Conservation (phyloP, 306 rosid genomes). For the Castanea mollissima region DNA sequence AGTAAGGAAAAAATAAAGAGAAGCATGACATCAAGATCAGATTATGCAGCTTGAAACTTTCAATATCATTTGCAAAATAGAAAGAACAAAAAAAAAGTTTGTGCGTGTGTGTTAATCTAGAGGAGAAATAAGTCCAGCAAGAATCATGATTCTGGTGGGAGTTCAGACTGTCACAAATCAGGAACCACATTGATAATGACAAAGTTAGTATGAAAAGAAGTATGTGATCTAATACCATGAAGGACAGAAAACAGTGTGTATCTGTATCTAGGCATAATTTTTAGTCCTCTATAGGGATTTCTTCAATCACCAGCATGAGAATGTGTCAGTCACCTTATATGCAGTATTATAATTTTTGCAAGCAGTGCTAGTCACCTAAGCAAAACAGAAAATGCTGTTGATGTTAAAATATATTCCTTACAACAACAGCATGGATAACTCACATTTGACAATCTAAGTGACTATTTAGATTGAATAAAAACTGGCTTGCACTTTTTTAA, state of each 20-base stretch:
- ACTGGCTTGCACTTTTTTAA: neutral
- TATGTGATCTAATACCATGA: neutral
- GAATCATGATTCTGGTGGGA: neutral
- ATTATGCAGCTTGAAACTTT: neutral
- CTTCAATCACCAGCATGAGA: too few species aligned
- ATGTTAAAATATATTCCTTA: neutral
- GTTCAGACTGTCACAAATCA: neutral
- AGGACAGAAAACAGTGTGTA: neutral
- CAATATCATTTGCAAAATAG: too few species aligned
- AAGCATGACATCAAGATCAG: neutral
- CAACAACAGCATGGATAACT: neutral
- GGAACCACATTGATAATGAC: too few species aligned
- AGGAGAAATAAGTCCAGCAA: neutral
- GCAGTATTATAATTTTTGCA: too few species aligned
- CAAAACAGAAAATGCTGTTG: too few species aligned
- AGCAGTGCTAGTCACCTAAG: too few species aligned
- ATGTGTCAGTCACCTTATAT: too few species aligned
- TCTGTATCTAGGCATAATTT: neutral
- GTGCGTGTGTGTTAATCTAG: neutral
- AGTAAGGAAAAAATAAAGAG: too few species aligned
- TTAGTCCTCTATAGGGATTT: neutral
- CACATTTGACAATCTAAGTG: neutral
- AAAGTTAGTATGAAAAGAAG: neutral
- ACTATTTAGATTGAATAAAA: neutral
- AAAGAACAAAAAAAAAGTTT: too few species aligned